Conservation (phyloP, 257 asterid genomes). For the Petunia secreta region DNA sequence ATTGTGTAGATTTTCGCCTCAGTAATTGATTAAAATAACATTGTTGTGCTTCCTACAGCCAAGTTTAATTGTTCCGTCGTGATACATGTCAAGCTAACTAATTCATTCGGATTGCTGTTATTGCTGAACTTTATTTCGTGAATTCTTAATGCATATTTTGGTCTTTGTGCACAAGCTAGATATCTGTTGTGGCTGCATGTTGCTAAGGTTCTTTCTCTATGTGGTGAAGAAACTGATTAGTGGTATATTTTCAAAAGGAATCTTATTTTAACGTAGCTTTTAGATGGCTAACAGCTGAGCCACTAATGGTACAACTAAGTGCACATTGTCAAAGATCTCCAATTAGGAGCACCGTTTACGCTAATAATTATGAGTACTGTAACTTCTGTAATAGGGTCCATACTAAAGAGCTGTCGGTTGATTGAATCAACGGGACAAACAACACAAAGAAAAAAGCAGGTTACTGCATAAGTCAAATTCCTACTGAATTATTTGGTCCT, state of each 20-base stretch:
- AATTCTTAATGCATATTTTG: background rate
- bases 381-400: no score
- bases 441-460: background rate
- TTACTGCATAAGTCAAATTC: background rate
- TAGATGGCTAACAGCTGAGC: no score
- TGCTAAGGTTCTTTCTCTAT: background rate
- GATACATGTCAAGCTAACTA: background rate
- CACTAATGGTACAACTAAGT: no score
- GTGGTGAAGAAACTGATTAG: background rate
- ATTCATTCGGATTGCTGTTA: background rate
- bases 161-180: background rate
- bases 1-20: constrained; percentile 13
- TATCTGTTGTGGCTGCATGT: background rate
- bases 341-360: no score
- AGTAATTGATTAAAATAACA: background rate
- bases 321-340: no score
- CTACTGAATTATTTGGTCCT: no score
- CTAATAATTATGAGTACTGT: no score
- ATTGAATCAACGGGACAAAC: background rate
- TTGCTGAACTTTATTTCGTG: background rate
- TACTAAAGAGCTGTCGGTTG: background rate
- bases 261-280: no score
- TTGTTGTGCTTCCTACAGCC: background rate
- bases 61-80: background rate
- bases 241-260: no score